These are phyloP conservation scores for Tillandsia leiboldiana DNA, from an alignment of 176 grass and related monocot species.

Conservation along the genomic window DNA sequence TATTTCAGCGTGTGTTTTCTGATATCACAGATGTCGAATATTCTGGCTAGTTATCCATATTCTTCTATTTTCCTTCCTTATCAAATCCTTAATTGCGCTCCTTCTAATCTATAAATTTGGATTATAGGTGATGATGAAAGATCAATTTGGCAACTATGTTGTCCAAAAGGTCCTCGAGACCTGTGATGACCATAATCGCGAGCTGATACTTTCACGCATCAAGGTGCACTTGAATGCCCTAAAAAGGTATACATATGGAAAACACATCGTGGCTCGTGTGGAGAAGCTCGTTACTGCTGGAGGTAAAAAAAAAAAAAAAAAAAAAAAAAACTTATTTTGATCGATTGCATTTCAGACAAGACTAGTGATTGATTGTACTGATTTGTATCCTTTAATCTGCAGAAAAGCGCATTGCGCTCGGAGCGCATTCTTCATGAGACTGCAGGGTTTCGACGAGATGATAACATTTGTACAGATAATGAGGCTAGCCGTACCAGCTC, in stretches of 20 bases:
- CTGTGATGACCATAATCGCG: constrained; percentile 82
- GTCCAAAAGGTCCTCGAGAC: constrained; percentile 97
- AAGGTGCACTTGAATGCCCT: constrained; percentile 96
- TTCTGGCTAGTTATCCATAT: no score
- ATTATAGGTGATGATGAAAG: constrained; percentile 95
- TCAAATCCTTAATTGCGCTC: not conserved
- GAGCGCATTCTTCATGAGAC: constrained; percentile 42
- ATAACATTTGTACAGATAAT: constrained; percentile 85
- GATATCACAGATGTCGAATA: no score
- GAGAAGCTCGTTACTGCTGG: constrained; percentile 89
- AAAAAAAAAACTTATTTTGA: not conserved
- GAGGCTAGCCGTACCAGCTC: constrained; percentile 54
- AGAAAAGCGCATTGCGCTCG: constrained; percentile 50
- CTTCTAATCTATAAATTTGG: not conserved
- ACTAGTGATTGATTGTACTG: not conserved
- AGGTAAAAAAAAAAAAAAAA: constrained; percentile 37
- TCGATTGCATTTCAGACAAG: not conserved
- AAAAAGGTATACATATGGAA: constrained; percentile 92
- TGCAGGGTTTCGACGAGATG: constrained; percentile 23
- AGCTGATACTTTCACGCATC: constrained; percentile 82
- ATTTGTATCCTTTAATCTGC: constrained; percentile 2
- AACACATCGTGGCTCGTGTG: constrained; percentile 92
- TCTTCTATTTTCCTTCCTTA: not conserved
- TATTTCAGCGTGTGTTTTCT: not conserved
- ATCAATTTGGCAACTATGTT: constrained; percentile 97